Base-by-base conservation (phyloP, 179 eudicot genomes). In the Gypsophila paniculata region DNA sequence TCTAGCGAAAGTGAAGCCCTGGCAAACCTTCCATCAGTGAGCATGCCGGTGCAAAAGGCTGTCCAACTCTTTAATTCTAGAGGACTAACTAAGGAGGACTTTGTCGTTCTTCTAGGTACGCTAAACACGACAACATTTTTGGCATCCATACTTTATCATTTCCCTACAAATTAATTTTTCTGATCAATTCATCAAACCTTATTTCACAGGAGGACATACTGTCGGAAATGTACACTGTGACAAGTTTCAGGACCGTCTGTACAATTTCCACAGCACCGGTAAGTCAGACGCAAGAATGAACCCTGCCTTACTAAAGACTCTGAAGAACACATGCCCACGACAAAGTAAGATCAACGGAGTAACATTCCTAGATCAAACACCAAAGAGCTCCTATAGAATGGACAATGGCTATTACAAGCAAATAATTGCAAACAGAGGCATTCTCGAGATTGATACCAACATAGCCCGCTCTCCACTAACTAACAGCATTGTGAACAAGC, bases 221-320 rank as follows among this genome's bases (percentile, higher is more conserved):
- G 55, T 79, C 12, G 85, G 87, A 21, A 38, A 42, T 22, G 81
- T 80, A 6, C 87, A 82, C 19, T 81, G 87, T 49, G 44, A 58
- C 14, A 15, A 46, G 18, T 77, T 84, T 39, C 58, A 73, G 22
- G 51, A 67, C 11, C 76, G 87, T 15, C 65, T 78, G 34, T 65
- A 65, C 39, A 75, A 77, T 25, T 82, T 75, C 68, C 71, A 79
- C 12, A 38, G 64, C 57, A 81, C 80, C 2, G 51, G 52, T 38
- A 25, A 48, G 15, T 54, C 73, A 8, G 85, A 84, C 70, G 75
- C 85, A n/a, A 77, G 68, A 32, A 65, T 84, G 78, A 67, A 39
- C 72, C 0, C 68, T 8, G 29, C 58, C 14, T 39, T 79, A 11
- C 69, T 71, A 19, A 62, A 23, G 11, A 42, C 61, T 2, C 68